Evolutionary conservation across 1,139 yeast species (phyloP).

Genomic region (Yamadazyma kanchanaburiensis): DNA sequence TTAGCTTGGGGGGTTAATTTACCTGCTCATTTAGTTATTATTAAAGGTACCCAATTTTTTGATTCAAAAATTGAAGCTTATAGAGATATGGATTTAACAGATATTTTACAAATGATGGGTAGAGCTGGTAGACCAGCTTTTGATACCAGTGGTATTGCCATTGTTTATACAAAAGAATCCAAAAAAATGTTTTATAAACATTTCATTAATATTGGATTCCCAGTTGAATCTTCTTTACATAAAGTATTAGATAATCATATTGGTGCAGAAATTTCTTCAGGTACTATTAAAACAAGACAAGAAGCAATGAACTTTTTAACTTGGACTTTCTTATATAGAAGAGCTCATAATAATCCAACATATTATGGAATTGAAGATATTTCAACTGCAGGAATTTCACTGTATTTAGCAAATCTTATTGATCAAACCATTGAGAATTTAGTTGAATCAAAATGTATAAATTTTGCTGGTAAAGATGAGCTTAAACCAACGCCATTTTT

Average conservation of each 20-base stretch:
- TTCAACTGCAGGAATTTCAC: slow-evolving; percentile 62
- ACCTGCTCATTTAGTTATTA: slow-evolving; percentile 91
- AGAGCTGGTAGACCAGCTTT: slow-evolving; percentile 97
- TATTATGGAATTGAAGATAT: slow-evolving; percentile 84
- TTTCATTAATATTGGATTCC: slow-evolving; percentile 91
- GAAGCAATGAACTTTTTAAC: slow-evolving; percentile 91
- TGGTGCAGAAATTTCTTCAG: slow-evolving; percentile 94
- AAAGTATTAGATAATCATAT: slow-evolving; percentile 90
- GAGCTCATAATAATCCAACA: slow-evolving; percentile 95
- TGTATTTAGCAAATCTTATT: slow-evolving; percentile 68
- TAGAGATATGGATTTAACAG: slow-evolving; percentile 89
- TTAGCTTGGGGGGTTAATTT: slow-evolving; percentile 97
- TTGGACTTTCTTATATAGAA: slow-evolving; percentile 90
- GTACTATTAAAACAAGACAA: slow-evolving; percentile 76
- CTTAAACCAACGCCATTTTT: slow-evolving; percentile 76
- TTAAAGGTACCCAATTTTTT: slow-evolving; percentile 89
- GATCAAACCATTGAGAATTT: slow-evolving; percentile 69
- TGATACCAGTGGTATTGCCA: slow-evolving; percentile 94
- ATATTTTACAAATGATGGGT: slow-evolving; percentile 87
- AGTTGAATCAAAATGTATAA: slow-evolving; percentile 70
- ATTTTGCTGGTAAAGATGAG: slow-evolving; percentile 45
- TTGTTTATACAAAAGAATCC: slow-evolving; percentile 88
- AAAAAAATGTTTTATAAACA: slow-evolving; percentile 93
- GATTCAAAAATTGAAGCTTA: slow-evolving; percentile 81
- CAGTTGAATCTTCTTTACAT: slow-evolving; percentile 93